Conservation (phyloP, 805 yeast species). For the Kluyveromyces siamensis region DNA sequence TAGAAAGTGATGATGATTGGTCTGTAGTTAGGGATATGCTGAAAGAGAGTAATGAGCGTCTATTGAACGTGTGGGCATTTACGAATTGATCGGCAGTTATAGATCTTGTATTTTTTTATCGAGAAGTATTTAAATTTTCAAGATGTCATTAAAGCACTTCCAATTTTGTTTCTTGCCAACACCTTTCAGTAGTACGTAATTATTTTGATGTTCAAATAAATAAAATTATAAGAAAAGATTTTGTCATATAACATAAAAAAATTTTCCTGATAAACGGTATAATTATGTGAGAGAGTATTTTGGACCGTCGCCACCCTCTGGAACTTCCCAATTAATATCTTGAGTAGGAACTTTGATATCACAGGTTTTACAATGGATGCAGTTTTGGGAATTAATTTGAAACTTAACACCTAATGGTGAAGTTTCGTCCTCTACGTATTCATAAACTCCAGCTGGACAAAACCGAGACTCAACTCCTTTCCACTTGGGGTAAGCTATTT, state of each 20-base stretch:
- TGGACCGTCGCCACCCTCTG: conserved; percentile 99
- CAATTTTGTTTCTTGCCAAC: background rate
- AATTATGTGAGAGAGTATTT: conserved; percentile 74
- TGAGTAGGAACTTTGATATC: conserved; percentile 95
- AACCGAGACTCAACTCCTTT: conserved; percentile 86
- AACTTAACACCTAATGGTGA: conserved; percentile 60
- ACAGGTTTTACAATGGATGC: conserved; percentile 97
- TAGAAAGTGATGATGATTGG: conserved; percentile 86
- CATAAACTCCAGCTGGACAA: conserved; percentile 99
- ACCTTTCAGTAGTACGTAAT: background rate
- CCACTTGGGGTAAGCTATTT: conserved; percentile 59
- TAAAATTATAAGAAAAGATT: background rate
- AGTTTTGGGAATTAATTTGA: conserved; percentile 92
- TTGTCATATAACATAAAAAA: background rate
- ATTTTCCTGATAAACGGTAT: background rate
- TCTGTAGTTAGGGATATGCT: conserved; percentile 68
- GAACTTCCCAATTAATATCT: conserved; percentile 93
- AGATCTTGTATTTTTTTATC: background rate
- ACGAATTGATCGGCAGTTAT: conserved; percentile 10
- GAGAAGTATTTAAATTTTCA: background rate
- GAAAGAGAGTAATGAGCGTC: conserved; percentile 41
- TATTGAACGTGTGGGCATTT: conserved; percentile 35
- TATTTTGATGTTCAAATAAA: background rate
- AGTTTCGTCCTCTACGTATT: conserved; percentile 62
- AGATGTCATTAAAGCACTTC: background rate